These are phyloP conservation scores for Rhodotorula sp. DNA, from an alignment of 1,284 basidiomycete genomes.

Conservation along the genomic window DNA sequence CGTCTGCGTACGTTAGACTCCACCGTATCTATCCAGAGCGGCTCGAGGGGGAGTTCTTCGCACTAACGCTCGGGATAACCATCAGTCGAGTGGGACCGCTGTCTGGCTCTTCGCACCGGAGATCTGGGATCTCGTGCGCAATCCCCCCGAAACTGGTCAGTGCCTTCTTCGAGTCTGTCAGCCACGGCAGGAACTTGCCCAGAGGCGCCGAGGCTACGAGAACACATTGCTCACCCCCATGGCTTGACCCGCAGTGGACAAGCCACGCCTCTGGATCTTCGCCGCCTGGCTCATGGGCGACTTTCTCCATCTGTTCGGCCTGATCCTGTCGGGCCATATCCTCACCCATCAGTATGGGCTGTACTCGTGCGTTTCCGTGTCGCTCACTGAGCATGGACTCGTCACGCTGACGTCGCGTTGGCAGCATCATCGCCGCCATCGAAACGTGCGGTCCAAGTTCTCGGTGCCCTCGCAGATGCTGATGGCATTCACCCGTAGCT, in stretches of 20 bases:
- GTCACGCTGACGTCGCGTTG: background rate
- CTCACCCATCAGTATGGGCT: background rate
- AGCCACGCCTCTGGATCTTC: background rate
- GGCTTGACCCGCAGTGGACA: background rate
- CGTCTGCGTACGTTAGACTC: no score
- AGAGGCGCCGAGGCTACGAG: no score
- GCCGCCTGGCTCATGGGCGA: constrained; percentile 5
- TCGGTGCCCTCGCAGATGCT: no score
- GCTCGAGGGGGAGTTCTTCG: no score
- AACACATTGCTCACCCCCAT: no score
- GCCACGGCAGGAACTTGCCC: no score
- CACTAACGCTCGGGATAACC: no score
- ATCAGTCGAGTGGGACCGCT: background rate
- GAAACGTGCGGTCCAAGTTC: background rate
- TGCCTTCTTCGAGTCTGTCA: no score
- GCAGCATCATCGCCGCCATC: background rate
- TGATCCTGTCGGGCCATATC: background rate
- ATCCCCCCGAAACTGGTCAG: no score
- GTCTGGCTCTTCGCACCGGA: constrained; percentile 13
- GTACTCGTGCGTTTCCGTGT: background rate
- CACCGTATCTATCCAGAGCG: no score
- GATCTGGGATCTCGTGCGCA: background rate
- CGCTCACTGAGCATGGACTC: background rate
- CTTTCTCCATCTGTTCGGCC: background rate
- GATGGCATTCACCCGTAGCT: background rate